These are phyloP conservation scores for Microbotryomycetes sp. DNA, from an alignment of 1,284 basidiomycete genomes.

Conservation along the genomic window DNA sequence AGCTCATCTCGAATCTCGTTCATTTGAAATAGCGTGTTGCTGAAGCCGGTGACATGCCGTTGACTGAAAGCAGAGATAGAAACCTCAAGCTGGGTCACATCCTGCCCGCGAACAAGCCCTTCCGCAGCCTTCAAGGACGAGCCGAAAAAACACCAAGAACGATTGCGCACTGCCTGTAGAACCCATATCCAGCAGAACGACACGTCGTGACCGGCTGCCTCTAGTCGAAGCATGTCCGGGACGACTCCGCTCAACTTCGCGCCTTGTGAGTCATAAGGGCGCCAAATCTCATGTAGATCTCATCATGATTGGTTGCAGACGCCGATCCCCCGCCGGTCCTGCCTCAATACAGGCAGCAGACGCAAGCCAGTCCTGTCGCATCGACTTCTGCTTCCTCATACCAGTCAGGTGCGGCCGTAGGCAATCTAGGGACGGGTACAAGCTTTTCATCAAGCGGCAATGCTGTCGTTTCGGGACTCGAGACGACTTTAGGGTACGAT, in stretches of 20 bases:
- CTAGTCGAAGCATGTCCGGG: not conserved
- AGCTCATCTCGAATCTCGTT: not conserved
- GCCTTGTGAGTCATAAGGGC: constrained; percentile 17
- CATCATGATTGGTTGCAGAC: not conserved
- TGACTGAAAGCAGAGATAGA: constrained; percentile 5
- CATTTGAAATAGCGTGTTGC: too few species aligned
- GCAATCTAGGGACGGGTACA: constrained; percentile 2
- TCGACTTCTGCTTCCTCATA: constrained; percentile 12
- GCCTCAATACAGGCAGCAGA: not conserved
- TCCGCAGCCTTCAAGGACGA: too few species aligned
- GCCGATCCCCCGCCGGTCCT: constrained; percentile 11
- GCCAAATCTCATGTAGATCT: too few species aligned
- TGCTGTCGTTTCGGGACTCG: not conserved
- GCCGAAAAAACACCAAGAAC: too few species aligned
- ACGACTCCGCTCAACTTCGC: constrained; percentile 26
- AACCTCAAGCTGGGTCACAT: not conserved
- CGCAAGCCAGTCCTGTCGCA: not conserved
- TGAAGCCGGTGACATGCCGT: not conserved
- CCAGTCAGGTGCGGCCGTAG: constrained; percentile 14
- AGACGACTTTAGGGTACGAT: constrained; percentile 12
- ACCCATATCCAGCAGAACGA: too few species aligned
- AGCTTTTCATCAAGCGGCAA: constrained; percentile 1
- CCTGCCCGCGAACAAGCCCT: too few species aligned
- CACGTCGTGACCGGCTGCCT: too few species aligned
- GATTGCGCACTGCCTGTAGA: too few species aligned